Base-by-base conservation (phyloP, 208 protist genomes). In the Trypanosoma melophagium region DNA sequence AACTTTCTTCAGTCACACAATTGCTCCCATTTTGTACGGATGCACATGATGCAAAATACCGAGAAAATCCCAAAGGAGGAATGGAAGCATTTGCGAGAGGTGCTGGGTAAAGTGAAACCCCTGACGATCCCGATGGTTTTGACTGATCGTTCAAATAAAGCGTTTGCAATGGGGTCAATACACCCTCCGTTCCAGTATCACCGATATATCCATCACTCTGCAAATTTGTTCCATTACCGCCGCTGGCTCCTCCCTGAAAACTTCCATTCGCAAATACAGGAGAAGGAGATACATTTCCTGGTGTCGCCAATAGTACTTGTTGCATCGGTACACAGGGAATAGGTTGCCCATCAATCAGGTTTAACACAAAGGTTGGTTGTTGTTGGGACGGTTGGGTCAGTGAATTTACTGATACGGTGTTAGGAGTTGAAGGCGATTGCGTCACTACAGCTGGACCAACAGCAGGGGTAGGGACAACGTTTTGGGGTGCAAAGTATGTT, bases 241-340 rank as follows among this genome's bases (percentile, higher is more conserved):
- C n/a, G n/a, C n/a, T n/a, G n/a, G n/a, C n/a, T n/a, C n/a, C n/a
- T n/a, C 22, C 31, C 7, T 58, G 10, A 40, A 58, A 5, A 40
- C 10, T 35, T 19, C 24, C 16, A 28, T 28, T 58, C 16, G 53
- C 16, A 13, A 14, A 13, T n/a, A 58, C 7, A 14, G 24, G 24
- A 16, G 53, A 38, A 31, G 51, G 5, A 55, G n/a, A 28, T 55
- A 55, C 19, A 28, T 12, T 12, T 16, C 51, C 21, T 25, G 51
- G 51, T 21, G 2, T 31, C 21, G 51, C 51, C 51, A 55, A 55
- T 3, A 55, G 9, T 31, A 55, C 7, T 55, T 55, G 51, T 25
- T 55, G 31, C 7, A 63, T 41, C 8, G 58, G 58, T 7, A 63
- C 19, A 25, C 21, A 63, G 19, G 58, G 38, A 13, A 63, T 19